A percentile compares a stretch with the other conserved stretches of the same genome.
Evolutionary conservation across 1,139 yeast genomes (phyloP).

Genomic region (Candida smagusa): DNA sequence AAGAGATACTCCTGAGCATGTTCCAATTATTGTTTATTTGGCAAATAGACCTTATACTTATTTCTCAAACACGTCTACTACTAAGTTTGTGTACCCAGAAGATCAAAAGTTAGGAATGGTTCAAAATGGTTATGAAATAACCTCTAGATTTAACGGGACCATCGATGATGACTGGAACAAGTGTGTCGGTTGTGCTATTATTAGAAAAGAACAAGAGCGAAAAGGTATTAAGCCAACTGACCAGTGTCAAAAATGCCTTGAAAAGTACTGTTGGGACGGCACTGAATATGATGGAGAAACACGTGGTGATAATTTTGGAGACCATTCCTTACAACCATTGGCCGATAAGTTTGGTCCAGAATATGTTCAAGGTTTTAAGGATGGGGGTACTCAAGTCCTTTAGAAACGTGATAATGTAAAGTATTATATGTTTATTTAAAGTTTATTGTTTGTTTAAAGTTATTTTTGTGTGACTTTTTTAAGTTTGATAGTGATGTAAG

Average conservation of each 20-base stretch:
- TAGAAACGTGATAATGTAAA: no score
- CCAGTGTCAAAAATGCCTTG: slow-evolving; percentile 71
- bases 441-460: no score
- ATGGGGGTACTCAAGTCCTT: not conserved
- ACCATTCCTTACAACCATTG: slow-evolving; percentile 2
- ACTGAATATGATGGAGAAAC: slow-evolving; percentile 9
- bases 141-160: slow-evolving; percentile 69
- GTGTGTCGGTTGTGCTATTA: slow-evolving; percentile 85
- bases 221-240: slow-evolving; percentile 56
- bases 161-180: slow-evolving; percentile 68
- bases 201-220: slow-evolving; percentile 79
- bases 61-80: slow-evolving; percentile 16
- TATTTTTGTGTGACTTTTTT: no score
- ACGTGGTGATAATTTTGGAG: slow-evolving; percentile 13
- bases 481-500: no score
- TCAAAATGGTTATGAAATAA: slow-evolving; percentile 75
- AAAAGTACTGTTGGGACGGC: slow-evolving; percentile 82
- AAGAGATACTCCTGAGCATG: slow-evolving; percentile 9
- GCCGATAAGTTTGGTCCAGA: not conserved
- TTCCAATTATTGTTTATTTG: slow-evolving; percentile 18
- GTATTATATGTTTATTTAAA: no score
- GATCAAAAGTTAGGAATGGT: slow-evolving; percentile 59
- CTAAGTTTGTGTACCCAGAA: slow-evolving; percentile 24
- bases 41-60: slow-evolving; percentile 20
- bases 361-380: slow-evolving; percentile 1